Evolutionary conservation across 108 stramenopile species (phyloP).

Genomic region (Hondaea fermentalgiana): DNA sequence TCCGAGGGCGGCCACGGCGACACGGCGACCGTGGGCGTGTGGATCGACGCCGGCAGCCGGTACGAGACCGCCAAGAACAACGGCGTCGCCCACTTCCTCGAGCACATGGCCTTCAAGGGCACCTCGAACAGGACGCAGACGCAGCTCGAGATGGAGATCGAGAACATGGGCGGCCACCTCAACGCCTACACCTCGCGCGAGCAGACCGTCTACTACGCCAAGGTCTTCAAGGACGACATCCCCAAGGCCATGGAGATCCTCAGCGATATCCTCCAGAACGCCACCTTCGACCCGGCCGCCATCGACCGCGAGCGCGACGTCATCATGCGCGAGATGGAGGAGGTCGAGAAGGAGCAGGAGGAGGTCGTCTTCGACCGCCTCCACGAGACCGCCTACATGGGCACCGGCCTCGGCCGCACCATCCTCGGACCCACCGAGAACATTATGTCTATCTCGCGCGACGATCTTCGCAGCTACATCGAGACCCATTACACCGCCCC

Average conservation of each 20-base stretch:
- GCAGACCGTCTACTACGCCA: slow-evolving; percentile 98
- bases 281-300: slow-evolving; percentile 69
- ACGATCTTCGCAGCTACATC: slow-evolving; percentile 78
- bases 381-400: slow-evolving; percentile 91
- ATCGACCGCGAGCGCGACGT: slow-evolving; percentile 92
- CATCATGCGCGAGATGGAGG: slow-evolving; percentile 95
- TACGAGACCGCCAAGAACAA: slow-evolving; percentile 95
- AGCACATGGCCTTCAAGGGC: slow-evolving; percentile 99
- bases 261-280: slow-evolving; percentile 83
- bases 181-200: slow-evolving; percentile 96
- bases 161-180: slow-evolving; percentile 99
- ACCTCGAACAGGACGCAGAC: slow-evolving; percentile 76
- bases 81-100: slow-evolving; percentile 97
- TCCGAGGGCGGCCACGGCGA: slow-evolving; percentile 64
- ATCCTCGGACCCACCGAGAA: slow-evolving; percentile 92
- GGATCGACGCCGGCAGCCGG: slow-evolving; percentile 60
- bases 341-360: slow-evolving; percentile 96
- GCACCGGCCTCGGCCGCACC: slow-evolving; percentile 85
- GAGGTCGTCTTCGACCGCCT: slow-evolving; percentile 95
- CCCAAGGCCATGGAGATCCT: slow-evolving; percentile 86
- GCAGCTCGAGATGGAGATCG: slow-evolving; percentile 90
- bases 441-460: slow-evolving; percentile 66
- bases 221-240: slow-evolving; percentile 92
- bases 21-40: slow-evolving; percentile 55
- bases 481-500: slow-evolving; percentile 97